Conservation (phyloP, 2,329 filamentous ascomycete species). For the Monosporascus ibericus region DNA sequence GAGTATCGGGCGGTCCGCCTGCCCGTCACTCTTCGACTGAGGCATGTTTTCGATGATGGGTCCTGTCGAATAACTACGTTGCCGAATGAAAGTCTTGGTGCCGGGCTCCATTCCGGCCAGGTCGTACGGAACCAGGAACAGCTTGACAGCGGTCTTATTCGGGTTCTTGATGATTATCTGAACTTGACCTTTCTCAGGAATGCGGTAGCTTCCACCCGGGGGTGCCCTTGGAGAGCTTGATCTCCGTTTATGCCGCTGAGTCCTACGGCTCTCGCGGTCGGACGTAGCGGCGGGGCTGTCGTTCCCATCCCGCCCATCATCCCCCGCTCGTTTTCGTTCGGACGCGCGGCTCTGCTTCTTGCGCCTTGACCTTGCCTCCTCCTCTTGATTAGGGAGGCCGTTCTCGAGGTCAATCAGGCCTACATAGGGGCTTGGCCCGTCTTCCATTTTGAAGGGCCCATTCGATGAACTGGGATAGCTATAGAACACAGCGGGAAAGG, state of each 20-base stretch:
- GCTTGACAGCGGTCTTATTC: slow-evolving; percentile 94
- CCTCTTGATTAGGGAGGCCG: slow-evolving; percentile 51
- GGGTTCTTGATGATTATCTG: slow-evolving; percentile 98
- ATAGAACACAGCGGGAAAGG: slow-evolving; percentile 94
- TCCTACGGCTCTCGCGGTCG: slow-evolving; percentile 26
- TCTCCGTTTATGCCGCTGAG: slow-evolving; percentile 43
- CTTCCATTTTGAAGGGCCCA: slow-evolving; percentile 60
- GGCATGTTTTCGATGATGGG: slow-evolving; percentile 68
- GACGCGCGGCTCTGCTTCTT: slow-evolving; percentile 41
- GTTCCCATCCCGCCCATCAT: slow-evolving; percentile 16
- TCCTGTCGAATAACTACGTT: slow-evolving; percentile 85
- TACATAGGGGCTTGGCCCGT: slow-evolving; percentile 93
- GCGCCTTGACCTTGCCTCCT: slow-evolving; percentile 39
- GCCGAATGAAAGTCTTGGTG: slow-evolving; percentile 92
- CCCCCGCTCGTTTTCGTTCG: slow-evolving; percentile 29
- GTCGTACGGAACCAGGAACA: slow-evolving; percentile 92
- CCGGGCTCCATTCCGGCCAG: slow-evolving; percentile 86
- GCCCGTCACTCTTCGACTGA: slow-evolving; percentile 17
- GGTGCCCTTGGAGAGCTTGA: slow-evolving; percentile 59
- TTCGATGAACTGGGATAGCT: slow-evolving; percentile 69
- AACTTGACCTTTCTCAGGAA: slow-evolving; percentile 87
- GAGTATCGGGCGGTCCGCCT: slow-evolving; percentile 60
- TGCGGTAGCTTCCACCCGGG: slow-evolving; percentile 85
- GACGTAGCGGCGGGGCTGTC: slow-evolving; percentile 10
- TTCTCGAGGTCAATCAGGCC: slow-evolving; percentile 89